phyloP scores from a whole-genome alignment of 495 filamentous ascomycete genomes.

The Aspergillus sclerotioniger region DNA sequence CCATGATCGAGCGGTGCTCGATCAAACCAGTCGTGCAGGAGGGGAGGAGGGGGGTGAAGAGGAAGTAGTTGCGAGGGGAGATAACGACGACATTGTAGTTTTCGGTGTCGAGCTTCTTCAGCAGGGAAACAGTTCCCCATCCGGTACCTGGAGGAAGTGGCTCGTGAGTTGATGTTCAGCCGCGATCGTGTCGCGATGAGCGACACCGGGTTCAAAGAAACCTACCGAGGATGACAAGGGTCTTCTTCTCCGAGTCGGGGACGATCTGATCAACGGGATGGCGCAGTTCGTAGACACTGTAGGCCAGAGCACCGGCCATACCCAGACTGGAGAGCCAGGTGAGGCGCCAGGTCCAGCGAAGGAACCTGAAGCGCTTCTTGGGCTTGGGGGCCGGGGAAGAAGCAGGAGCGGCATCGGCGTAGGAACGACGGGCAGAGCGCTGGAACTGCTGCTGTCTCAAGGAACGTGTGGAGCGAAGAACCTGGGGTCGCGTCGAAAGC shows the following conservation, averaged over 20 bases:
- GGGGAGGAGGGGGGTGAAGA: constrained; percentile 95
- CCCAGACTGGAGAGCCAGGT: constrained; percentile 68
- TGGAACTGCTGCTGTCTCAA: constrained; percentile 31
- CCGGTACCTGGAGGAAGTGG: constrained; percentile 67
- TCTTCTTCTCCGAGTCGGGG: constrained; percentile 91
- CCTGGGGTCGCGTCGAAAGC: constrained; percentile 30
- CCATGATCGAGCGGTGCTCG: constrained; percentile 99
- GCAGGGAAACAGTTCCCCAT: constrained; percentile 93
- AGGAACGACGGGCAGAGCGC: constrained; percentile 38
- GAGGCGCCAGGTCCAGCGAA: constrained; percentile 74
- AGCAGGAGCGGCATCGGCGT: constrained; percentile 40
- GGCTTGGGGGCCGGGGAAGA: constrained; percentile 38
- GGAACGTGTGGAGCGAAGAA: constrained; percentile 25
- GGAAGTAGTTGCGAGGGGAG: constrained; percentile 98
- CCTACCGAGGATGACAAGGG: constrained; percentile 91
- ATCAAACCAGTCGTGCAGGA: constrained; percentile 96
- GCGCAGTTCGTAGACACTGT: constrained; percentile 76
- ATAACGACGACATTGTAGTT: constrained; percentile 98
- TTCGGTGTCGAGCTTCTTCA: constrained; percentile 97
- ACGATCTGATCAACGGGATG: constrained; percentile 77
- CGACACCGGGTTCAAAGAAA: background rate
- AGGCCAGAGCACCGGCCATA: constrained; percentile 68
- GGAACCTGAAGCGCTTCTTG: constrained; percentile 47
- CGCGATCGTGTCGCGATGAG: constrained; percentile 1
- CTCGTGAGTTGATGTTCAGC: constrained; percentile 4